Conservation (phyloP, 371 early-diverging fungal species). For the Homolaphlyctis polyrhiza region DNA sequence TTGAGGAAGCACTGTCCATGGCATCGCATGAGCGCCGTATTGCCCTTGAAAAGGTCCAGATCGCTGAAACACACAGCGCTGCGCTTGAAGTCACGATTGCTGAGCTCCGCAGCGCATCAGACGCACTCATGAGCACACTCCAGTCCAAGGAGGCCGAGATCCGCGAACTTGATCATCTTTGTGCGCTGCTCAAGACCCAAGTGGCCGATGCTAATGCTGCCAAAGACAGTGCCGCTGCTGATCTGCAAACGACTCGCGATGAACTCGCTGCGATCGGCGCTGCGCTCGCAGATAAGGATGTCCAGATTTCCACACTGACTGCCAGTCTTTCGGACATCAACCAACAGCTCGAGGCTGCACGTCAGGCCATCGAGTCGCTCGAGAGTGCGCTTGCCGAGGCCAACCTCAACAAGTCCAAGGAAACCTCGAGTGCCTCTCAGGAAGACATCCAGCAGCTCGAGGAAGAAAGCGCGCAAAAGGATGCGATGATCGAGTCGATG, state of each 20-base stretch:
- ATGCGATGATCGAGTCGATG: neutral
- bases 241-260: neutral
- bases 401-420: neutral
- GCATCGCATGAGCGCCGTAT: neutral
- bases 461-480: slow-evolving; percentile 1
- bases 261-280: neutral
- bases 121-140: neutral
- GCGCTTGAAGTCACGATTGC: neutral
- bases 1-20: neutral
- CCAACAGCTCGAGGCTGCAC: neutral
- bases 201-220: neutral
- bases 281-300: neutral
- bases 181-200: neutral
- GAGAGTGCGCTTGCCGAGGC: neutral
- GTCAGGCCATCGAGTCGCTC: neutral
- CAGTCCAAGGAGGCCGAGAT: neutral
- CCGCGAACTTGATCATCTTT: neutral
- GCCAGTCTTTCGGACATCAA: neutral
- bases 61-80: neutral
- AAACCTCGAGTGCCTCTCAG: neutral
- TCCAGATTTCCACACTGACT: neutral
- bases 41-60: neutral
- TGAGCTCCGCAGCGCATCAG: neutral
- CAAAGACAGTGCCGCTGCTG: neutral
- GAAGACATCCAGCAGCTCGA: slow-evolving; percentile 5